phyloP scores from a whole-genome alignment of 345 rosid species.

The Atalantia buxifolia region DNA sequence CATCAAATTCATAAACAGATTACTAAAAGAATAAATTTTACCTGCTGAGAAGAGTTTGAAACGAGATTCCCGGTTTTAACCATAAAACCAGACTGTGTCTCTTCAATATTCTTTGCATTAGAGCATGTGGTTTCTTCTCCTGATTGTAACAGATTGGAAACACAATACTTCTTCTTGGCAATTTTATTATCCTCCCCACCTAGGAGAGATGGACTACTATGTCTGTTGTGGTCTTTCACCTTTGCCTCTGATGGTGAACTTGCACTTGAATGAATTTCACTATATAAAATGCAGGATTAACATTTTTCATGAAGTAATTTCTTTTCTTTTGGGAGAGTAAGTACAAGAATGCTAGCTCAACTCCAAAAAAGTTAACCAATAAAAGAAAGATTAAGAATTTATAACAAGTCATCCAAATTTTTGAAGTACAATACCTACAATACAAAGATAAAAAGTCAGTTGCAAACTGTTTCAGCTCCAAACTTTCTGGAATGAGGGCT shows the following conservation, averaged over 20 bases:
- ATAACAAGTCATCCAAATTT: neutral
- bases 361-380: neutral
- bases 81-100: conserved; percentile 26
- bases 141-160: conserved; percentile 24
- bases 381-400: conserved; percentile 9
- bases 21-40: conserved; percentile 20
- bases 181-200: conserved; percentile 35
- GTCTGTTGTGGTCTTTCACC: conserved; percentile 50
- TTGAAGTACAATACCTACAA: conserved; percentile 59
- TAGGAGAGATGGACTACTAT: conserved; percentile 37
- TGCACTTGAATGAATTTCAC: conserved; percentile 58
- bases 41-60: conserved; percentile 36
- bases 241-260: conserved; percentile 40
- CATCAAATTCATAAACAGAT: conserved; percentile 9
- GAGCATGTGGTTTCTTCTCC: conserved; percentile 25
- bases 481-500: conserved; percentile 27
- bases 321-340: neutral
- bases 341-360: neutral
- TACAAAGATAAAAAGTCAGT: conserved; percentile 81
- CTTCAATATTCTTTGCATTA: conserved; percentile 39
- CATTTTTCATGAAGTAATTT: conserved; percentile 8
- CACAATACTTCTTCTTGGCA: conserved; percentile 49
- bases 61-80: conserved; percentile 29
- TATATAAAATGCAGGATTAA: conserved; percentile 29
- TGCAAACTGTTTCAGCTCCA: conserved; percentile 71